A percentile compares a stretch with the other conserved stretches of the same genome.
Evolutionary conservation across 139 green algal genomes (phyloP).

Genomic region (Limnomonas spitsbergensis): DNA sequence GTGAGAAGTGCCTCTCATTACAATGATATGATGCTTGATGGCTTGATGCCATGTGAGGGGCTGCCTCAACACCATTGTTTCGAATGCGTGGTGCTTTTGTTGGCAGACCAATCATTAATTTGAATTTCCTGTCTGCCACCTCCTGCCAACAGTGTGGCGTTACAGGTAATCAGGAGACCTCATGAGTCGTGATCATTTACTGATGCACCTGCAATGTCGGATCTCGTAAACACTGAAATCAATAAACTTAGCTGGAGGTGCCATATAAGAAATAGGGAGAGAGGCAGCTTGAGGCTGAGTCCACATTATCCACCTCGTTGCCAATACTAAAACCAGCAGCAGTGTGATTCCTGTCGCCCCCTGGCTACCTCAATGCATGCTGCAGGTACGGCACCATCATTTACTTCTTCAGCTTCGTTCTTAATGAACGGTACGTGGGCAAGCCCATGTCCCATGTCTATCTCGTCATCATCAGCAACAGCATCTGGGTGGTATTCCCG

Average conservation of each 20-base stretch:
- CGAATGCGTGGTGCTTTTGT: too few species aligned
- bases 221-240: too few species aligned
- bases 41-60: too few species aligned
- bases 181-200: too few species aligned
- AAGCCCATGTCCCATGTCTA: neutral
- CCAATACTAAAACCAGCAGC: neutral
- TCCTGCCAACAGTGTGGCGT: neutral
- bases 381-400: slow-evolving; percentile 33
- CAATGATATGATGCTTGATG: neutral
- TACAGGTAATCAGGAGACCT: too few species aligned
- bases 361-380: neutral
- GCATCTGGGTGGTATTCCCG: slow-evolving; percentile 48
- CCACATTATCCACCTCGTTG: neutral
- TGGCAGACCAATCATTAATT: too few species aligned
- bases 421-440: slow-evolving; percentile 35
- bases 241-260: too few species aligned
- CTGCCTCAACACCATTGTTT: too few species aligned
- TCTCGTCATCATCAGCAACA: slow-evolving; percentile 34
- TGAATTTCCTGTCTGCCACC: too few species aligned
- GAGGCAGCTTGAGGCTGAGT: too few species aligned
- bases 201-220: too few species aligned
- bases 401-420: slow-evolving; percentile 93
- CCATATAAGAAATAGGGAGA: too few species aligned
- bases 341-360: neutral
- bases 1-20: slow-evolving; percentile 30